Evolutionary conservation across 306 rosid genomes (phyloP), one percentile per base, ranked within the genome.

Genomic region (Cucumis cinereus): DNA sequence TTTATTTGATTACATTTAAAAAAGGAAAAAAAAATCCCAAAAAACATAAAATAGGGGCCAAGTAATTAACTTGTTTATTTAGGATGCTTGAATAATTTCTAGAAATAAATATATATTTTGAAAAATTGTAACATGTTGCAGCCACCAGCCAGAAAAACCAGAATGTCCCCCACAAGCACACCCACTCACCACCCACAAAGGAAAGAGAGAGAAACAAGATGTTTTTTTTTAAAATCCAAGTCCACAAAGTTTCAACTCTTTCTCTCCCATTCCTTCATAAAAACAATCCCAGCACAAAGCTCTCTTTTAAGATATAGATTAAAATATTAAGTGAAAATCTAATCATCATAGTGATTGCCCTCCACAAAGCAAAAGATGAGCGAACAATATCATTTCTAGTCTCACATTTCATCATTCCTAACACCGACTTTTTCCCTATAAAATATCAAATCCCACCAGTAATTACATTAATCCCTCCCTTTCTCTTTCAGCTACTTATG

Each of bases 371-470:
- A 45, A 43, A 59, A 61, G 73, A 22, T 76, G 71, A 76, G 58
- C 36, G 30, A 76, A 74, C 24, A 73, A 74, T 56, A 74, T 40
- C 57, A 22, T 36, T 74, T 20, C 12, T 50, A 74, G 78, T 74
- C 78, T 36, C 63, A 36, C 78, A 56, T 41, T 74, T 54, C 33
- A 75, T 75, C 78, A 75, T 75, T 75, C 0, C 78, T 60, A 35
- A 43, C 19, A 57, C 69, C 24, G 38, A 75, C 62, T 75, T 19
- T 75, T 57, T 20, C 20, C 33, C 30, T 38, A 57, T 59, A 75
- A 56, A 56, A 75, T 57, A 55, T 57, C 78, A 56, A 55, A 54
- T 47, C 40, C 69, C 78, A 75, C 78, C 78, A 75, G 47, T 60
- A 40, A 43, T 58, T 8, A 45, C 54, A 75, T 45, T 38, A 43